Base-by-base conservation (phyloP, 352 stramenopile genomes). In the Pythium oligandrum region DNA sequence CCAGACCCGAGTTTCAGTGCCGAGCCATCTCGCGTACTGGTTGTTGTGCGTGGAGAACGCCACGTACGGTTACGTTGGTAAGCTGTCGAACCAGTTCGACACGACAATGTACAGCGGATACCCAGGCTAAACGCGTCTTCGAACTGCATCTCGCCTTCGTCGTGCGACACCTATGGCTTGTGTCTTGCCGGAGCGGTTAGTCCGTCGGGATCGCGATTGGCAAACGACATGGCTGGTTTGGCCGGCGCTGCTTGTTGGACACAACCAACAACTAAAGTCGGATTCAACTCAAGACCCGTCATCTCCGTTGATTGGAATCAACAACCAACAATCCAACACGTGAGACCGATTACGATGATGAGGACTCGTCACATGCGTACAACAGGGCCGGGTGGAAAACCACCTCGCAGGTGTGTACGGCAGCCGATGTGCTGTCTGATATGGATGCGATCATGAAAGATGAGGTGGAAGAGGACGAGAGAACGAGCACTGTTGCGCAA, bases 151-250 rank as follows among this genome's bases (percentile, higher is more conserved):
- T 81, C 71, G 6, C 78, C 80, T 33, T 83, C 78, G 35, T 82
- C 80, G 9, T 88, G 78, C 55, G 71, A 86, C 62, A 82, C 75
- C 46, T 91, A 83, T 59, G 78, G 74, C 35, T 74, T 78, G 55
- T 64, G 66, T 57, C 86, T 75, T 56, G 81, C n/a, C n/a, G n/a
- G n/a, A n/a, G n/a, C n/a, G n/a, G n/a, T n/a, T n/a, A n/a, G n/a
- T n/a, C n/a, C n/a, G n/a, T n/a, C n/a, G n/a, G n/a, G n/a, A n/a
- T n/a, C n/a, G n/a, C n/a, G n/a, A n/a, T n/a, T n/a, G n/a, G n/a
- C n/a, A n/a, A n/a, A n/a, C n/a, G n/a, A n/a, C n/a, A n/a, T n/a
- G n/a, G n/a, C n/a, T n/a, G n/a, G n/a, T n/a, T n/a, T n/a, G n/a
- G n/a, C n/a, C n/a, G n/a, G n/a, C n/a, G n/a, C n/a, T n/a, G n/a